Percentiles rank a stretch among this genome's conserved stretches.
Evolutionary conservation across 1,139 yeast species (phyloP).

Genomic region (Nakaseomyces kungkrabaensis): DNA sequence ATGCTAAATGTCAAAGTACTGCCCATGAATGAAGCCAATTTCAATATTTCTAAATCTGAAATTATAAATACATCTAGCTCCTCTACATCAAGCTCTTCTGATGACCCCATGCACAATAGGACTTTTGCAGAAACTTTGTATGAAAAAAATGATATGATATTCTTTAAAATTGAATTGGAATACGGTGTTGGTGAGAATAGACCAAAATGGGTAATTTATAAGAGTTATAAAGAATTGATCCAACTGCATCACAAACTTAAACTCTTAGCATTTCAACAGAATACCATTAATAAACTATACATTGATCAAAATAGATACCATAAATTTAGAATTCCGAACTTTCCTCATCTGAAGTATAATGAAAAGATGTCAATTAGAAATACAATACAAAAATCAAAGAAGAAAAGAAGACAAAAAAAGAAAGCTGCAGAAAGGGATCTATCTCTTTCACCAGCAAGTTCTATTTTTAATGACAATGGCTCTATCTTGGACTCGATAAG

Average conservation of each 20-base stretch:
- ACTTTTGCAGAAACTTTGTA: constrained; percentile 5
- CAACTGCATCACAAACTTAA: constrained; percentile 61
- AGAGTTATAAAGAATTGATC: constrained; percentile 61
- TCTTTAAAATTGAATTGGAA: constrained; percentile 63
- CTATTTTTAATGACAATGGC: neutral
- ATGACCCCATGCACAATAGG: constrained; percentile 1
- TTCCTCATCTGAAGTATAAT: constrained; percentile 21
- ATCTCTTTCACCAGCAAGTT: neutral
- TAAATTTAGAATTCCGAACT: constrained; percentile 25
- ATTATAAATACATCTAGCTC: constrained; percentile 33
- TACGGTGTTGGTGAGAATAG: constrained; percentile 82
- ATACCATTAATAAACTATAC: constrained; percentile 19
- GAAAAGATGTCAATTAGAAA: neutral
- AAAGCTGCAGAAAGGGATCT: neutral
- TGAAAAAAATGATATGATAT: constrained; percentile 23
- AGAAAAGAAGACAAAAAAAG: neutral
- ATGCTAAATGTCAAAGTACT: constrained; percentile 58
- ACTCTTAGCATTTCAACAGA: constrained; percentile 37
- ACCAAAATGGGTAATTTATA: constrained; percentile 70
- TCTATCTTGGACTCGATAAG: neutral
- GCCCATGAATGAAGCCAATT: constrained; percentile 29
- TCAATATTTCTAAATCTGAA: constrained; percentile 25
- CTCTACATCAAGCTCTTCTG: constrained; percentile 1
- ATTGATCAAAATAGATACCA: constrained; percentile 19
- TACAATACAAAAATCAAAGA: neutral